Percentiles rank a stretch among this genome's conserved stretches.
Conservation (phyloP, 768 basidiomycete genomes). For the Suillus brevipes region DNA sequence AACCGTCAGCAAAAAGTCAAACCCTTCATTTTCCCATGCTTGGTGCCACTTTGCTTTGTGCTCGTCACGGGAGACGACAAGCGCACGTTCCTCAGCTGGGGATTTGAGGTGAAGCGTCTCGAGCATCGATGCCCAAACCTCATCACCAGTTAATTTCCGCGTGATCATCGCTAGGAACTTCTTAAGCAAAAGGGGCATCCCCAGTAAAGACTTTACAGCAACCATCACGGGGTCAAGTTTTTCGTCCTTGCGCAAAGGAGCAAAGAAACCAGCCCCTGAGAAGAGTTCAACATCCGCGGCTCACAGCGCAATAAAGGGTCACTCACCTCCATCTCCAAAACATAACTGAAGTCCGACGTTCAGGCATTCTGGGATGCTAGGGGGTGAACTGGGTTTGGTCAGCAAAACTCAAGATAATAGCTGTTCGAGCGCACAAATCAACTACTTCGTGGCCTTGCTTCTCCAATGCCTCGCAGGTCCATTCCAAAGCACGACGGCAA, state of each 20-base stretch:
- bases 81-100: constrained; percentile 26
- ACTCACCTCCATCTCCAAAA: constrained; percentile 56
- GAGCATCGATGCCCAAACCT: constrained; percentile 29
- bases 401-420: not conserved
- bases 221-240: constrained; percentile 34
- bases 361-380: constrained; percentile 51
- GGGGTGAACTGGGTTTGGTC: constrained; percentile 36
- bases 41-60: constrained; percentile 36
- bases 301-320: not conserved
- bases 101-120: constrained; percentile 37
- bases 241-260: constrained; percentile 35
- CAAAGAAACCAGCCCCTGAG: constrained; percentile 46
- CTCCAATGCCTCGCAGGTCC: constrained; percentile 33
- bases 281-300: not conserved
- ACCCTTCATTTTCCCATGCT: constrained; percentile 37
- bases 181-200: constrained; percentile 39
- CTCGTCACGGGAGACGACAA: constrained; percentile 28
- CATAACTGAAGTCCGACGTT: constrained; percentile 53
- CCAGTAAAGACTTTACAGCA: constrained; percentile 23
- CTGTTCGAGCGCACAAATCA: constrained; percentile 33
- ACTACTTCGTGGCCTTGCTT: constrained; percentile 42
- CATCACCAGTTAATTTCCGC: constrained; percentile 30
- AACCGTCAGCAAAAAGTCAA: constrained; percentile 43
- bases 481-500: constrained; percentile 37
- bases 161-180: constrained; percentile 42